A percentile compares a stretch with the other conserved stretches of the same genome.
Conservation (phyloP, 1,139 yeast species). For the Schizosaccharomyces versatilis region DNA sequence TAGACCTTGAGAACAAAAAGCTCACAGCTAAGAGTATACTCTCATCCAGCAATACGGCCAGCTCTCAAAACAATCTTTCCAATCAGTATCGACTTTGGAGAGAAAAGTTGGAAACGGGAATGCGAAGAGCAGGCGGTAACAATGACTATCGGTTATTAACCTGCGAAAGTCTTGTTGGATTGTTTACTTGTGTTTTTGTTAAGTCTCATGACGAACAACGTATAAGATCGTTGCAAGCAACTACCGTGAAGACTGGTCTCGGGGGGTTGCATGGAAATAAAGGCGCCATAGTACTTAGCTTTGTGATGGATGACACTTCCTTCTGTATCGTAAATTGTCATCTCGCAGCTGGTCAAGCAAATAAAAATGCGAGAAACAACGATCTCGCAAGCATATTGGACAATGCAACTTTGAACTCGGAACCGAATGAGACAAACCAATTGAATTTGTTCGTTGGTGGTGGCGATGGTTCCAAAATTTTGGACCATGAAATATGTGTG, state of each 20-base stretch:
- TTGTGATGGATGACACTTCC: constrained; percentile 50
- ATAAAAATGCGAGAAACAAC: constrained; percentile 59
- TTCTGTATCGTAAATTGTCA: constrained; percentile 72
- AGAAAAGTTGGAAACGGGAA: constrained; percentile 15
- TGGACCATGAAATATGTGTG: constrained; percentile 66
- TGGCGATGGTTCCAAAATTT: constrained; percentile 28
- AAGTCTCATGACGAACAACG: constrained; percentile 31
- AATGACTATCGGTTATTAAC: constrained; percentile 38
- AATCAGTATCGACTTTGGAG: constrained; percentile 24
- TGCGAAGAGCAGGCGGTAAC: constrained; percentile 9
- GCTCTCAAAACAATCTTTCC: constrained; percentile 20
- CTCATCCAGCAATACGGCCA: constrained; percentile 31
- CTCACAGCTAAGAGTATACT: constrained; percentile 29
- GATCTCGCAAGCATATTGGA: constrained; percentile 53
- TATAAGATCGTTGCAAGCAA: constrained; percentile 48
- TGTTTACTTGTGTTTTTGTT: constrained; percentile 46
- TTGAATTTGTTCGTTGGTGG: constrained; percentile 26
- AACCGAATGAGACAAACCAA: constrained; percentile 24
- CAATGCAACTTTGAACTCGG: constrained; percentile 24
- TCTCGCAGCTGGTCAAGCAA: constrained; percentile 71
- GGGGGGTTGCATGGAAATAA: constrained; percentile 92
- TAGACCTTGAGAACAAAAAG: constrained; percentile 76
- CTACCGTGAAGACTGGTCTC: constrained; percentile 74
- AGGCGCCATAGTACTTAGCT: constrained; percentile 77
- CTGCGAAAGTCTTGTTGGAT: constrained; percentile 75